Evolutionary conservation across 2,329 filamentous ascomycete genomes (phyloP).

Genomic region (Elsinoe ampelina): DNA sequence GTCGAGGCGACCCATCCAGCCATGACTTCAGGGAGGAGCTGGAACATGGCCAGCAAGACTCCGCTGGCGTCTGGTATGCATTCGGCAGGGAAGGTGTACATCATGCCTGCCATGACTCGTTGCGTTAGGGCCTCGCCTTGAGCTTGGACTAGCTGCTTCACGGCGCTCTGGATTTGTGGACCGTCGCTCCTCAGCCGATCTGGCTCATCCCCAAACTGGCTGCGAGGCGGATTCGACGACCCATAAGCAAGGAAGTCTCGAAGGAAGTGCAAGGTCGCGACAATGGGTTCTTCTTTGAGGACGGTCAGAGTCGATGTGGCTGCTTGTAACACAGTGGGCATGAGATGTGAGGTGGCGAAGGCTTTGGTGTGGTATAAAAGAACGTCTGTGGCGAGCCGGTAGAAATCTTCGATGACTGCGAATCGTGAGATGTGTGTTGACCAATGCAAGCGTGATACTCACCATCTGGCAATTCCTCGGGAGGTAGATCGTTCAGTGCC

Average conservation of each 20-base stretch:
- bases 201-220: conserved; percentile 34
- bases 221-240: conserved; percentile 43
- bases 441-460: conserved; percentile 21
- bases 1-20: conserved; percentile 76
- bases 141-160: conserved; percentile 60
- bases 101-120: conserved; percentile 91
- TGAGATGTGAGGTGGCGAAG: conserved; percentile 68
- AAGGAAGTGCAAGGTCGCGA: conserved; percentile 85
- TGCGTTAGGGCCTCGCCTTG: conserved; percentile 72
- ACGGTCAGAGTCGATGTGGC: conserved; percentile 77
- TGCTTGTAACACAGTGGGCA: conserved; percentile 76
- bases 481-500: conserved; percentile 75
- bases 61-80: conserved; percentile 92
- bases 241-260: conserved; percentile 87
- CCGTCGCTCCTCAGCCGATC: not conserved
- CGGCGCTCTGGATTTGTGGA: conserved; percentile 59
- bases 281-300: conserved; percentile 84
- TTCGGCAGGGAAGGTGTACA: conserved; percentile 95
- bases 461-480: conserved; percentile 64
- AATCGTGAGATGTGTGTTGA: conserved; percentile 14
- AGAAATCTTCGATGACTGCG: conserved; percentile 86
- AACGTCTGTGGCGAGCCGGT: conserved; percentile 83
- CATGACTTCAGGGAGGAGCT: conserved; percentile 72
- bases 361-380: conserved; percentile 85
- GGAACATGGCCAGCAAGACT: conserved; percentile 81